A percentile compares a stretch with the other conserved stretches of the same genome.
These are phyloP conservation scores for Malassezia arunalokei DNA, from an alignment of 1,284 basidiomycete genomes.

Conservation along the genomic window DNA sequence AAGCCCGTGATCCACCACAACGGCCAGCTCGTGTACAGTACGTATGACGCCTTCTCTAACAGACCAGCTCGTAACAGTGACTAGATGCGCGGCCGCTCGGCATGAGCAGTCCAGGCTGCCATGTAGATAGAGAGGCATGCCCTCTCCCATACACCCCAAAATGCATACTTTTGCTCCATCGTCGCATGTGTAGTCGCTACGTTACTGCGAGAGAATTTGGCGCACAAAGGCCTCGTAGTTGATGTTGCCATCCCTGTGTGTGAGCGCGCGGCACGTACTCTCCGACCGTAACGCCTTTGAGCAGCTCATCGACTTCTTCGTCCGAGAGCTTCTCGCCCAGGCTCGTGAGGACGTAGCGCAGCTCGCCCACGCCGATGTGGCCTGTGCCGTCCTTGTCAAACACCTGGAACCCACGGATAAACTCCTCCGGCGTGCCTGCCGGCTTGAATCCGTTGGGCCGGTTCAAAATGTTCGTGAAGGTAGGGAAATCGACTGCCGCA, in stretches of 20 bases:
- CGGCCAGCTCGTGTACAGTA: constrained; percentile 75
- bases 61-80: constrained; percentile 13
- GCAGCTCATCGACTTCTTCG: constrained; percentile 91
- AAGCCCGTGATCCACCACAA: constrained; percentile 95
- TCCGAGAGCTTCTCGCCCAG: constrained; percentile 95
- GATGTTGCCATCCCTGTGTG: constrained; percentile 75
- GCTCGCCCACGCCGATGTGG: constrained; percentile 78
- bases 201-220: constrained; percentile 57
- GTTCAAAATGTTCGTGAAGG: constrained; percentile 80
- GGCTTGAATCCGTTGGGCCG: constrained; percentile 93
- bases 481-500: constrained; percentile 49
- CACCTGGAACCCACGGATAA: constrained; percentile 96
- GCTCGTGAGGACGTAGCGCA: constrained; percentile 88
- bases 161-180: neutral
- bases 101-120: too few relatives aligned
- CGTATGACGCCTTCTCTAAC: neutral
- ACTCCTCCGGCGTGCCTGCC: constrained; percentile 66
- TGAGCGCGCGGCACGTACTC: constrained; percentile 52
- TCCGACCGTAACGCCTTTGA: constrained; percentile 84
- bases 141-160: constrained; percentile 1
- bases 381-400: constrained; percentile 98
- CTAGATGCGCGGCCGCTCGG: constrained; percentile 1
- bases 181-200: neutral
- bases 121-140: too few relatives aligned
- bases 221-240: constrained; percentile 94